phyloP scores from a whole-genome alignment of 805 yeast species.

The Komagataella populi region DNA sequence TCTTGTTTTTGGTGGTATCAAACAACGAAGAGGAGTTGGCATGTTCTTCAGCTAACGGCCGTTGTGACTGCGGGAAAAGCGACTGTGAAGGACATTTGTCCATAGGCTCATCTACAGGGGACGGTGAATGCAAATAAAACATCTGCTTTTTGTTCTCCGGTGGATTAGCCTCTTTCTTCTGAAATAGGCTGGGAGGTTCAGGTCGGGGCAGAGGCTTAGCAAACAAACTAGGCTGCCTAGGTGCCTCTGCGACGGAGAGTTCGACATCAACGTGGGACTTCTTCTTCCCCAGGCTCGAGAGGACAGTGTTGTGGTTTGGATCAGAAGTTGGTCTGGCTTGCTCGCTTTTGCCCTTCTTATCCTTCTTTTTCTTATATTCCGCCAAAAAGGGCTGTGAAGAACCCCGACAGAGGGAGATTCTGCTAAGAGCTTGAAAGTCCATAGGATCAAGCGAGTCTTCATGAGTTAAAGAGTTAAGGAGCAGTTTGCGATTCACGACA shows the following conservation, averaged over 20 bases:
- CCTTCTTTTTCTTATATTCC: neutral
- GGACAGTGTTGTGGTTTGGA: neutral
- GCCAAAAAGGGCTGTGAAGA: conserved; percentile 4
- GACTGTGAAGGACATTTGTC: conserved; percentile 1
- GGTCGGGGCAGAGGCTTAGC: conserved; percentile 1
- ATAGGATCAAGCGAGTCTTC: conserved; percentile 6
- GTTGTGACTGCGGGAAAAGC: neutral
- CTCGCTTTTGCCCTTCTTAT: neutral
- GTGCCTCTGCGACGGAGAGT: neutral
- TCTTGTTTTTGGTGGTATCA: neutral
- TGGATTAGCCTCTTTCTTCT: conserved; percentile 1
- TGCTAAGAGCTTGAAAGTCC: conserved; percentile 15
- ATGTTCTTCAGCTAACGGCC: neutral
- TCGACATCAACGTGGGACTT: neutral
- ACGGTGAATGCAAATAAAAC: neutral
- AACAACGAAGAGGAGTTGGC: neutral
- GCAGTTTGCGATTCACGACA: conserved; percentile 17
- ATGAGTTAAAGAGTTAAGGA: conserved; percentile 5
- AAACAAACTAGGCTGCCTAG: neutral
- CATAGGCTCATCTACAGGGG: conserved; percentile 5
- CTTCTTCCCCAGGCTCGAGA: neutral
- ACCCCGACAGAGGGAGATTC: conserved; percentile 10
- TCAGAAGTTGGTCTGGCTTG: neutral
- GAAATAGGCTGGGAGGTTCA: neutral
- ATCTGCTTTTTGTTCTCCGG: neutral